phyloP scores from a whole-genome alignment of 1,284 basidiomycete genomes.

The Puccinia triticina region DNA sequence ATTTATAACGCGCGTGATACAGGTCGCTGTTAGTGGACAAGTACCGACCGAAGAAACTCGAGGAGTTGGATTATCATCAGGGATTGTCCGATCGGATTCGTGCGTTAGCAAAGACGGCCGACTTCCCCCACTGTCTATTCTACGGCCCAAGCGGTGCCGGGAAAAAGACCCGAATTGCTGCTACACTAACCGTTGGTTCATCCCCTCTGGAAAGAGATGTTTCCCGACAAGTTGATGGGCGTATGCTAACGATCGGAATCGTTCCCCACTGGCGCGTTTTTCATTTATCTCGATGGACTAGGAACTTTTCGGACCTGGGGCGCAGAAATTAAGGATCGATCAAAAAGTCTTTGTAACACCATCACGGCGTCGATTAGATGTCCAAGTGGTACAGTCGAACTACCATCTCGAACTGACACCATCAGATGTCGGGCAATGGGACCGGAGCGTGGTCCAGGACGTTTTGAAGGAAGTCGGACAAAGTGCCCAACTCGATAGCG shows the following conservation, averaged over 20 bases:
- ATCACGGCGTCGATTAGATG: conserved; percentile 89
- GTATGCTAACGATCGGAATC: neutral
- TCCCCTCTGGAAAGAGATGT: neutral
- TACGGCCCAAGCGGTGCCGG: conserved; percentile 97
- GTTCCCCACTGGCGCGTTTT: conserved; percentile 41
- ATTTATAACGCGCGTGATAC: neutral
- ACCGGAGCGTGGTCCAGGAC: conserved; percentile 94
- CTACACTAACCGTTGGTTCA: conserved; percentile 38
- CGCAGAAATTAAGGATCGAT: conserved; percentile 97
- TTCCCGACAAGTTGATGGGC: neutral
- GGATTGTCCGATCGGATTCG: conserved; percentile 53
- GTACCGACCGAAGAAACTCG: conserved; percentile 39
- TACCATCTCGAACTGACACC: conserved; percentile 98
- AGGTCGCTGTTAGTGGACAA: conserved; percentile 51
- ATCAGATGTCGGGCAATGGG: conserved; percentile 94
- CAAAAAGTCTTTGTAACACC: conserved; percentile 95
- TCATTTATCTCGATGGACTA: conserved; percentile 69
- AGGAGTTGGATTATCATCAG: conserved; percentile 43
- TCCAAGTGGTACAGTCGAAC: conserved; percentile 95
- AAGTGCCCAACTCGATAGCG: conserved; percentile 95
- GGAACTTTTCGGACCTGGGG: conserved; percentile 87
- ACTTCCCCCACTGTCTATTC: conserved; percentile 97
- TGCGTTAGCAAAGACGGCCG: conserved; percentile 65
- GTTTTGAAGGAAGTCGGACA: conserved; percentile 98
- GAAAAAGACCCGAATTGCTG: conserved; percentile 93